These are phyloP conservation scores for Corylus heterophylla DNA, from an alignment of 306 rosid genomes.

Conservation along the genomic window DNA sequence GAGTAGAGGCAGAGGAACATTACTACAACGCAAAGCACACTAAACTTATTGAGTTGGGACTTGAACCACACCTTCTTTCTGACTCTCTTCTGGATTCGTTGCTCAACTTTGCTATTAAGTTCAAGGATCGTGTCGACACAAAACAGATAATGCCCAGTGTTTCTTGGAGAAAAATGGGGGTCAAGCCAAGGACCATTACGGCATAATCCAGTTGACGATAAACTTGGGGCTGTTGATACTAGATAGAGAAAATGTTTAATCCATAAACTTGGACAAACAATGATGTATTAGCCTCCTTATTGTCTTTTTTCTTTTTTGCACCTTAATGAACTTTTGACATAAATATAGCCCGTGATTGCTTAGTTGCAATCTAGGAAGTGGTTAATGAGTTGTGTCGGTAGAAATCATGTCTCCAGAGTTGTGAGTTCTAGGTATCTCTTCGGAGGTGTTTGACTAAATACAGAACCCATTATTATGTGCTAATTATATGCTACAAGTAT, in stretches of 20 bases:
- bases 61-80: conserved; percentile 83
- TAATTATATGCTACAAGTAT: background rate
- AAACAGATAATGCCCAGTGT: conserved; percentile 96
- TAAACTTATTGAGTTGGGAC: conserved; percentile 84
- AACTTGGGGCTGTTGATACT: background rate
- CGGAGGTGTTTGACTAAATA: background rate
- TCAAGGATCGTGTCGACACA: conserved; percentile 77
- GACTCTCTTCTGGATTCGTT: conserved; percentile 93
- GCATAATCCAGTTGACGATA: conserved; percentile 30
- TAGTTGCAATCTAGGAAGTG: conserved; percentile 21
- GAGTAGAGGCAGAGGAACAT: conserved; percentile 97
- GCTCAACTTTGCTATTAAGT: conserved; percentile 74
- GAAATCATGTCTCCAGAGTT: background rate
- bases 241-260: background rate
- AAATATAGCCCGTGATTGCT: conserved; percentile 20
- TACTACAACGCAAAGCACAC: conserved; percentile 97
- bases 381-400: background rate
- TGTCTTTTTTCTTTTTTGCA: background rate
- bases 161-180: conserved; percentile 86
- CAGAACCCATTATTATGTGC: background rate
- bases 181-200: conserved; percentile 61
- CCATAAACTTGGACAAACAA: background rate
- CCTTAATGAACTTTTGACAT: background rate
- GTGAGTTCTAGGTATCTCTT: background rate
- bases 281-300: background rate